Conservation (phyloP, 495 filamentous ascomycete species). For the Xylaria scruposa region DNA sequence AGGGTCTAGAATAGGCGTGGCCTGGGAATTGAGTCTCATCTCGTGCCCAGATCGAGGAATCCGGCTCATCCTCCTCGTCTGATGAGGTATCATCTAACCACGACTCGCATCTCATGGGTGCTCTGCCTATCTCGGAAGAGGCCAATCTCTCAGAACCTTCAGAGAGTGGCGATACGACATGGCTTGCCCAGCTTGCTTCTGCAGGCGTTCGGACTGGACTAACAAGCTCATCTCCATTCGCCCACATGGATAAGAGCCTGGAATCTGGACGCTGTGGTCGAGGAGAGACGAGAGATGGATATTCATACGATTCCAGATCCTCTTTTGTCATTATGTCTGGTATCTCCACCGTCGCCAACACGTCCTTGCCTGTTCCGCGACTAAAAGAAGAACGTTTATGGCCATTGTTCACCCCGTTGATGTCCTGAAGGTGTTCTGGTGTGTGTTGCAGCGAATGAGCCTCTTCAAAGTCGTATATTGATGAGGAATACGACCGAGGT, state of each 20-base stretch:
- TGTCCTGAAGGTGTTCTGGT: background rate
- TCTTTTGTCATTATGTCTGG: slow-evolving; percentile 13
- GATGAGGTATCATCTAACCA: slow-evolving; percentile 25
- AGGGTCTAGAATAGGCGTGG: background rate
- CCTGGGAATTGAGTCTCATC: background rate
- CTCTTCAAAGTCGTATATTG: slow-evolving; percentile 4
- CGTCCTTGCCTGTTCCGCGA: background rate
- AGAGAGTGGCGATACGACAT: slow-evolving; percentile 24
- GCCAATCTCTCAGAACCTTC: background rate
- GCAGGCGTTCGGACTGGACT: slow-evolving; percentile 16
- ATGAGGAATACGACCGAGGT: slow-evolving; percentile 1
- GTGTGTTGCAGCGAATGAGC: slow-evolving; percentile 7
- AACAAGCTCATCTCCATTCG: slow-evolving; percentile 26
- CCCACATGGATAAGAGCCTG: slow-evolving; percentile 16
- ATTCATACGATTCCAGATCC: background rate
- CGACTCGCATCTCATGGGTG: slow-evolving; percentile 3
- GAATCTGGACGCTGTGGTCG: slow-evolving; percentile 21
- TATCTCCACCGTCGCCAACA: background rate
- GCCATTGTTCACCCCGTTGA: background rate
- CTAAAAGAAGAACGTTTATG: background rate
- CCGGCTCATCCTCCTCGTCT: background rate
- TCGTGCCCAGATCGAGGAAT: background rate
- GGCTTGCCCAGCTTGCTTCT: slow-evolving; percentile 11
- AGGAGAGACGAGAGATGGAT: slow-evolving; percentile 8
- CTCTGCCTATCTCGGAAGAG: background rate